phyloP scores from a whole-genome alignment of 139 green algal genomes.

The Zygnema cylindricum region DNA sequence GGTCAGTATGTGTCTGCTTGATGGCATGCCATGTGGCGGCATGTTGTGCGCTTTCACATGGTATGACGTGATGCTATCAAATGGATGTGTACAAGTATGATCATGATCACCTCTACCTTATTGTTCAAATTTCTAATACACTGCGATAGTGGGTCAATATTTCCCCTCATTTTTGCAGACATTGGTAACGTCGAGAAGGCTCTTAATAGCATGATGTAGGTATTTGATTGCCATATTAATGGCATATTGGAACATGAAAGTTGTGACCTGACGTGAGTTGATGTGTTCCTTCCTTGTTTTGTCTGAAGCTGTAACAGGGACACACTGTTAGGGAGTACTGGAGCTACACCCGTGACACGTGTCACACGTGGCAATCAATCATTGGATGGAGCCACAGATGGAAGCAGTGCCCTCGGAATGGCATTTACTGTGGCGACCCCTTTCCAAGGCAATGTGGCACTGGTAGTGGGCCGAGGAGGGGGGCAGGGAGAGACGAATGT shows the following conservation, averaged over 20 bases:
- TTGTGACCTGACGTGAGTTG: too few relatives aligned
- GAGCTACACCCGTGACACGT: too few relatives aligned
- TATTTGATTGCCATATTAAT: neutral
- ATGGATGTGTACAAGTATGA: too few relatives aligned
- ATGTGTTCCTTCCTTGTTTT: too few relatives aligned
- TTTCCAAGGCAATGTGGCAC: constrained; percentile 6
- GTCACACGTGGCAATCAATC: neutral
- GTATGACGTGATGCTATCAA: neutral
- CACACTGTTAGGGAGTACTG: too few relatives aligned
- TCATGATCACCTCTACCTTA: too few relatives aligned
- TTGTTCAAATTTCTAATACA: too few relatives aligned
- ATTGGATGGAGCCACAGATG: too few relatives aligned
- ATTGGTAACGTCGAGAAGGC: neutral
- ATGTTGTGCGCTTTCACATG: neutral
- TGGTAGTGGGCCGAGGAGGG: neutral
- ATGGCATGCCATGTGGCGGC: neutral
- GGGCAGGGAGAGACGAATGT: neutral
- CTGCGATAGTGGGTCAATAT: too few relatives aligned
- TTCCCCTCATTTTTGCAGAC: too few relatives aligned
- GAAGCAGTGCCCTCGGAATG: neutral
- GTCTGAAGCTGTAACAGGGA: neutral
- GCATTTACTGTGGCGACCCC: constrained; percentile 1
- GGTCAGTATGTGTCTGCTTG: neutral
- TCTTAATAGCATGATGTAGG: neutral
- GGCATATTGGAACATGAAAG: neutral